These are phyloP conservation scores for Trichomonascaceae sp. DNA, from an alignment of 1,139 yeast species.

Conservation along the genomic window DNA sequence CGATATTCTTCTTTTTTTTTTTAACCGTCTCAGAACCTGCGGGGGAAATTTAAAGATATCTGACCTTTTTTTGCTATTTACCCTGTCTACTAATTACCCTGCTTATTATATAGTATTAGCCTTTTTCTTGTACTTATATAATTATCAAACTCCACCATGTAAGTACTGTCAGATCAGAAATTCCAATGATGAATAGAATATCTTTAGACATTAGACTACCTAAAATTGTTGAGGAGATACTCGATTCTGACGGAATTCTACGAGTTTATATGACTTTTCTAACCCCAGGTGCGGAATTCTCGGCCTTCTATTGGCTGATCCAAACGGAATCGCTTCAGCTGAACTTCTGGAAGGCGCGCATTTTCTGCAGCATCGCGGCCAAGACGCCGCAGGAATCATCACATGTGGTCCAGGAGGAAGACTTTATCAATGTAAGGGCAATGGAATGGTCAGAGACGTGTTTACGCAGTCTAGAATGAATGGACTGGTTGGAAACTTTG, in stretches of 20 bases:
- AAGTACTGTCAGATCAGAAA: background rate
- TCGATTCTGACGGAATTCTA: background rate
- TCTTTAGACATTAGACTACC: slow-evolving; percentile 51
- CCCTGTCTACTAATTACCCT: background rate
- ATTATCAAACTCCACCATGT: background rate
- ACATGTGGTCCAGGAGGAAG: slow-evolving; percentile 95
- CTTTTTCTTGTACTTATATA: background rate
- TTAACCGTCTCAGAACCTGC: no score
- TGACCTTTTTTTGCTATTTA: background rate
- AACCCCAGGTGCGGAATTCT: slow-evolving; percentile 76
- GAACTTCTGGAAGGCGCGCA: slow-evolving; percentile 90
- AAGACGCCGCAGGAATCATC: slow-evolving; percentile 98
- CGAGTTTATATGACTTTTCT: slow-evolving; percentile 11
- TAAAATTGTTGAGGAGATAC: slow-evolving; percentile 37
- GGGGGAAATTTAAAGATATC: background rate
- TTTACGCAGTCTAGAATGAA: slow-evolving; percentile 77
- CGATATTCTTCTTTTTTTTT: no score
- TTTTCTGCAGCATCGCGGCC: slow-evolving; percentile 95
- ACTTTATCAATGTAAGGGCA: slow-evolving; percentile 94
- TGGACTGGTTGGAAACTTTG: slow-evolving; percentile 88
- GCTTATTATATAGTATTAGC: background rate
- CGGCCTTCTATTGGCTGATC: slow-evolving; percentile 81
- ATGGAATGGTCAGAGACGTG: slow-evolving; percentile 98
- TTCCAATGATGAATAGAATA: slow-evolving; percentile 15
- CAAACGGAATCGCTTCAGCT: slow-evolving; percentile 67